Conservation (phyloP, 345 rosid species). For the Theobroma cacao region DNA sequence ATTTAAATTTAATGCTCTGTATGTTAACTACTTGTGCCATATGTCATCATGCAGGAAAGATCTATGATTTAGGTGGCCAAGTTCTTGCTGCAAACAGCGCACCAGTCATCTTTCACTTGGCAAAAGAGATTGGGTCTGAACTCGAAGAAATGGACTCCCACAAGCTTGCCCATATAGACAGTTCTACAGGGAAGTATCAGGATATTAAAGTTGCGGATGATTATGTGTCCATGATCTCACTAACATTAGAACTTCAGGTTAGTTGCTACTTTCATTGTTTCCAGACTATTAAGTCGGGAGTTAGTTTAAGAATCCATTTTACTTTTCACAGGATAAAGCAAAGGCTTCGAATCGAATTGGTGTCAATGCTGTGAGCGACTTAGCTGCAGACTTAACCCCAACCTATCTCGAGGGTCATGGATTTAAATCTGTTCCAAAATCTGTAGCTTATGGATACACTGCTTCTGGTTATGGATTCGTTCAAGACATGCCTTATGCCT, state of each 20-base stretch:
- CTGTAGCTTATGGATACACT: constrained; percentile 67
- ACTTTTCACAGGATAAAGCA: constrained; percentile 48
- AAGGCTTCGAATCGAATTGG: constrained; percentile 47
- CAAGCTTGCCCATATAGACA: constrained; percentile 55
- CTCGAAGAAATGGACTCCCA: constrained; percentile 66
- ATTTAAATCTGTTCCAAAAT: constrained; percentile 44
- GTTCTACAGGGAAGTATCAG: constrained; percentile 46
- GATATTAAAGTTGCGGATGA: constrained; percentile 62
- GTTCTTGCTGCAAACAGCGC: constrained; percentile 73
- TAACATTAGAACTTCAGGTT: constrained; percentile 67
- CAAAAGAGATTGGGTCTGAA: constrained; percentile 48
- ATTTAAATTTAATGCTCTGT: not conserved
- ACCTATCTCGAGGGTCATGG: constrained; percentile 44
- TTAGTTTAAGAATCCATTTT: not conserved
- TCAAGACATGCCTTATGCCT: constrained; percentile 71
- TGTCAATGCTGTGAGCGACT: constrained; percentile 55
- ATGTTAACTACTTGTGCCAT: not conserved
- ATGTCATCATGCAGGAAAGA: constrained; percentile 37
- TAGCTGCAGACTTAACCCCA: constrained; percentile 57
- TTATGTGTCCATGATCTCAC: constrained; percentile 54
- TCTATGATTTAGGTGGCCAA: constrained; percentile 72
- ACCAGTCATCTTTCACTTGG: constrained; percentile 59
- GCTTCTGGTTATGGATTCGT: constrained; percentile 73
- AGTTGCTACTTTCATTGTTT: constrained; percentile 8
- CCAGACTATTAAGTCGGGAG: not conserved